Evolutionary conservation across 2,329 filamentous ascomycete species (phyloP).

Genomic region (Aspergillus persii): DNA sequence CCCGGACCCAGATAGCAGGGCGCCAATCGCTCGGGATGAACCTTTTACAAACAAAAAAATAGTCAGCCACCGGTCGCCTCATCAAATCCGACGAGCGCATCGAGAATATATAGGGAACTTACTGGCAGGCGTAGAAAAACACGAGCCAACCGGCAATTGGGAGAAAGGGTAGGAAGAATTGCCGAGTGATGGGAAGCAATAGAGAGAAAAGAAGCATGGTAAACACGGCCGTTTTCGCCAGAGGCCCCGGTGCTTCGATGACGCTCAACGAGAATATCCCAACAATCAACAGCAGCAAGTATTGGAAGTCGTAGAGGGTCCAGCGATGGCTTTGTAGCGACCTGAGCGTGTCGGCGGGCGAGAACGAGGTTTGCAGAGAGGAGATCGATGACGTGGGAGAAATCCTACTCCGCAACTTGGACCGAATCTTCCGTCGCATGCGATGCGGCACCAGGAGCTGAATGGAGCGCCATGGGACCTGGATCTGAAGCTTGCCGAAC

Average conservation of each 20-base stretch:
- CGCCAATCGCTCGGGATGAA: slow-evolving; percentile 88
- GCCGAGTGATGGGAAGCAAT: slow-evolving; percentile 77
- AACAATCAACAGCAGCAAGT: slow-evolving; percentile 69
- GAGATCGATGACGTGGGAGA: slow-evolving; percentile 72
- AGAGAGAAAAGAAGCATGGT: slow-evolving; percentile 67
- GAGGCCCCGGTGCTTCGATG: slow-evolving; percentile 72
- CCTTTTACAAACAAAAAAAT: slow-evolving; percentile 52
- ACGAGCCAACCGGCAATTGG: slow-evolving; percentile 83
- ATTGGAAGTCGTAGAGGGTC: slow-evolving; percentile 81
- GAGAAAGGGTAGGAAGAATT: slow-evolving; percentile 86
- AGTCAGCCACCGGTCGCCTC: slow-evolving; percentile 16
- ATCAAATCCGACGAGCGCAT: not conserved
- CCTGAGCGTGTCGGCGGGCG: slow-evolving; percentile 72
- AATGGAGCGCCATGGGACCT: slow-evolving; percentile 50
- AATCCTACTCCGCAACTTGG: slow-evolving; percentile 64
- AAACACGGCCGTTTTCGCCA: slow-evolving; percentile 72
- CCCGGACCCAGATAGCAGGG: slow-evolving; percentile 92
- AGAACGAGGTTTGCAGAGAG: slow-evolving; percentile 76
- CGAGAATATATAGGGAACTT: slow-evolving; percentile 45
- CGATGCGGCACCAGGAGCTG: slow-evolving; percentile 59
- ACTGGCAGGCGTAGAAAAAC: slow-evolving; percentile 92
- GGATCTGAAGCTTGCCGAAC: slow-evolving; percentile 45
- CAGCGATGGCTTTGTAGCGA: slow-evolving; percentile 75
- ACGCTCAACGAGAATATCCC: slow-evolving; percentile 81
- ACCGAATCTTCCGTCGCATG: slow-evolving; percentile 65